Base-by-base conservation (phyloP, 1,284 basidiomycete genomes). In the Fomitopsis schrenkii region DNA sequence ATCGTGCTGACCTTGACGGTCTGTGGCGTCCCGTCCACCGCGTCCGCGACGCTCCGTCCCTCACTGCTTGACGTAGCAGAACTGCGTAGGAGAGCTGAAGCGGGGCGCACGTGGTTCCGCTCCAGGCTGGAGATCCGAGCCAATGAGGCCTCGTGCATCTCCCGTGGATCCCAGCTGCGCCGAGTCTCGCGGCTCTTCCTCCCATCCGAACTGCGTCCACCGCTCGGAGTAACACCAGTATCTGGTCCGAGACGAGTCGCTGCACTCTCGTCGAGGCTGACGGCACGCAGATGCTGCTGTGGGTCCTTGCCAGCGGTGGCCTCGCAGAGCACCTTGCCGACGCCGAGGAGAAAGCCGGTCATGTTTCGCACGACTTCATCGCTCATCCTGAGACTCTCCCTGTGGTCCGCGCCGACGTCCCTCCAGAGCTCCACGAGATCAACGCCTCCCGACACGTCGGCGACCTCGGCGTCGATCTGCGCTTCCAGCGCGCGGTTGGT, bases 281-380 rank as follows among this genome's bases (percentile, higher is more conserved):
- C 71, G 58, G 79, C 83, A 64, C 83, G 72, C 28, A 70, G 74
- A 74, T 83, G 83, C 57, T 77, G 70, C 46, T 59, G 58, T 74
- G 74, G 22, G 72, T 74, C 17, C 69, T 76, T 15, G 73, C 66
- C 30, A 66, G 73, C 75, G 17, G 74, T 75, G 41, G 80, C 69
- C 57, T 92, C 90, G 61, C 84, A 80, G 59, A 92, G 71, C 8
- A 89, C 78, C 70, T 83, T 84, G 30, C 91, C 90, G 5, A 89
- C 80, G 38, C 88, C 88, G 22, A 93, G 75, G 64, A 93, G 72
- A 63, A 93, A 84, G 44, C 83, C 84, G 2, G 91, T 93, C 71
- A 90, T 78, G 9, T 83, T 85, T 57, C 91, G 77, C 1, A 93
- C 86, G 46, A 91, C 76, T 68, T 93, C 91, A 70, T 93, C 91